Percentiles rank a stretch among this genome's conserved stretches.
Evolutionary conservation across 805 yeast genomes (phyloP).

Genomic region (Pichia eremophila): DNA sequence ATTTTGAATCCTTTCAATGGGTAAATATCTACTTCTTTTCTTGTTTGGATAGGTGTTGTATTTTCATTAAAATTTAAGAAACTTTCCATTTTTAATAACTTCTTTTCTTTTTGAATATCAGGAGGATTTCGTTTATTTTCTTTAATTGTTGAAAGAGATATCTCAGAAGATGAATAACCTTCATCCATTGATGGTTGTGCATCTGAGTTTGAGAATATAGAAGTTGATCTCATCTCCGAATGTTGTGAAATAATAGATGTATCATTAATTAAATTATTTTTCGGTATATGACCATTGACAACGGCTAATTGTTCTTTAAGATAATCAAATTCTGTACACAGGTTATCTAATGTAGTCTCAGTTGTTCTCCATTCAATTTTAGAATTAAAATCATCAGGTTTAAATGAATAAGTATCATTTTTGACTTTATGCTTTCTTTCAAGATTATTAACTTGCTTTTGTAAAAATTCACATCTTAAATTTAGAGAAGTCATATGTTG

Average conservation of each 20-base stretch:
- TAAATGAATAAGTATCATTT: neutral
- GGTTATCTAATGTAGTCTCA: conserved; percentile 36
- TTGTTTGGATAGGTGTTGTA: neutral
- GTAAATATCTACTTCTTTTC: neutral
- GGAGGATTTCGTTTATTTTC: neutral
- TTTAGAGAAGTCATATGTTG: conserved; percentile 25
- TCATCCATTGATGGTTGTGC: conserved; percentile 5
- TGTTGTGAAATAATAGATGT: neutral
- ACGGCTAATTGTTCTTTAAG: conserved; percentile 20
- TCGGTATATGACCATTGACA: conserved; percentile 12
- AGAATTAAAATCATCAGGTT: conserved; percentile 6
- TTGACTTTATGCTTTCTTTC: conserved; percentile 14
- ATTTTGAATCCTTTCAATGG: conserved; percentile 7
- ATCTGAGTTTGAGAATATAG: conserved; percentile 7
- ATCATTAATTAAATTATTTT: neutral
- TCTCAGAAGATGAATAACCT: neutral
- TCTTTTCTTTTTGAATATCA: conserved; percentile 5
- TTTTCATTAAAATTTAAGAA: conserved; percentile 15
- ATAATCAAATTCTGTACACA: conserved; percentile 32
- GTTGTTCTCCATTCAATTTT: conserved; percentile 36
- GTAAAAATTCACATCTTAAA: conserved; percentile 27
- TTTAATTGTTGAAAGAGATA: neutral
- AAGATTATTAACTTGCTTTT: conserved; percentile 24
- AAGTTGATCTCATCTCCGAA: neutral
- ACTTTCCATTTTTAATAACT: conserved; percentile 23